Percentiles rank a stretch among this genome's conserved stretches.
Evolutionary conservation across 495 filamentous ascomycete genomes (phyloP).

Genomic region (Neurospora hispaniola): DNA sequence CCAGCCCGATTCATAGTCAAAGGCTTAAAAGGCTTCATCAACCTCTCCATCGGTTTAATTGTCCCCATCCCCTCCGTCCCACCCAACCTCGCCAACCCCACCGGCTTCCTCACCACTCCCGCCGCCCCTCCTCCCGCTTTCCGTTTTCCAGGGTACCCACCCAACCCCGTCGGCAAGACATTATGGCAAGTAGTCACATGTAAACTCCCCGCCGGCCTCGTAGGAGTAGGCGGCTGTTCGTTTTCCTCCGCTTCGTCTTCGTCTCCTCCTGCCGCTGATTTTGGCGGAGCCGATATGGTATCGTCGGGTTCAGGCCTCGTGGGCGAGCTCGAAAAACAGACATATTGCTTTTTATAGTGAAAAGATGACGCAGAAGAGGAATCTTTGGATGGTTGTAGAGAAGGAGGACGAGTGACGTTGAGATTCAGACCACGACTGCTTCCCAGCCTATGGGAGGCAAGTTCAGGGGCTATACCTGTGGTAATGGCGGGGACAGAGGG

Average conservation of each 20-base stretch:
- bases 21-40: constrained; percentile 37
- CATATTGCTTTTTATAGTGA: constrained; percentile 23
- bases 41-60: constrained; percentile 30
- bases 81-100: background rate
- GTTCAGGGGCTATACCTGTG: constrained; percentile 21
- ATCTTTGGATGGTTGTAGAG: constrained; percentile 1
- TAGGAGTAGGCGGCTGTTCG: constrained; percentile 19
- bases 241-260: constrained; percentile 13
- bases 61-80: constrained; percentile 2
- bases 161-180: constrained; percentile 17
- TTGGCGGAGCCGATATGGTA: no score
- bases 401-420: constrained; percentile 6
- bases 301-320: constrained; percentile 9
- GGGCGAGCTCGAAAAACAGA: constrained; percentile 40
- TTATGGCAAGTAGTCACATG: constrained; percentile 27
- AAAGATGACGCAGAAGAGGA: background rate
- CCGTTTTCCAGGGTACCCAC: constrained; percentile 23
- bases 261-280: background rate
- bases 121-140: background rate
- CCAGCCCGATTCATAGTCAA: constrained; percentile 28
- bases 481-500: background rate
- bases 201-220: constrained; percentile 27
- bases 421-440: constrained; percentile 8
- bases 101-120: background rate
- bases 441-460: constrained; percentile 29